Conservation (phyloP, 257 asterid genomes). For the Penstemon davidsonii region DNA sequence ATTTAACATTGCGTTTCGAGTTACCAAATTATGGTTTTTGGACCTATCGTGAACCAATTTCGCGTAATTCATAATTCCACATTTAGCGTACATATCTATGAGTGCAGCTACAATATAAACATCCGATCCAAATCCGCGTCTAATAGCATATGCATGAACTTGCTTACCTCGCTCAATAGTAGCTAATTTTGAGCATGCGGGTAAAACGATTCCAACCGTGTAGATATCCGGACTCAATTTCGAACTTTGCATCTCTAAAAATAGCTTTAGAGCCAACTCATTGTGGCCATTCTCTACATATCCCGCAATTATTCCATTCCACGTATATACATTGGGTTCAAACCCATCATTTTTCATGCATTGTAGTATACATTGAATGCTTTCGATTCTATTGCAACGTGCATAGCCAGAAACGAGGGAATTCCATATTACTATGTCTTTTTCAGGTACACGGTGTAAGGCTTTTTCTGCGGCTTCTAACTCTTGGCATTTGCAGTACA, state of each 20-base stretch:
- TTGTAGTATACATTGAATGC: slow-evolving; percentile 37
- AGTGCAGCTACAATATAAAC: slow-evolving; percentile 60
- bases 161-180: slow-evolving; percentile 61
- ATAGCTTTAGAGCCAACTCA: slow-evolving; percentile 57
- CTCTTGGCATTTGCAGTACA: slow-evolving; percentile 65
- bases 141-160: slow-evolving; percentile 62
- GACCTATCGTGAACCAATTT: slow-evolving; percentile 39
- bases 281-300: slow-evolving; percentile 54
- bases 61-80: slow-evolving; percentile 61
- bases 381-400: slow-evolving; percentile 35
- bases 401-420: slow-evolving; percentile 68
- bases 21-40: slow-evolving; percentile 46
- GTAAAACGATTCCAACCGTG: slow-evolving; percentile 62
- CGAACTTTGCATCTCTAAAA: slow-evolving; percentile 56
- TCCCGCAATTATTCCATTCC: slow-evolving; percentile 77
- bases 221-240: slow-evolving; percentile 63
- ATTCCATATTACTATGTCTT: slow-evolving; percentile 69
- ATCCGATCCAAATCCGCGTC: slow-evolving; percentile 56
- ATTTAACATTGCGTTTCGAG: slow-evolving; percentile 72
- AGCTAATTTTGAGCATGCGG: slow-evolving; percentile 64
- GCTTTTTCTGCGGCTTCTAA: slow-evolving; percentile 58
- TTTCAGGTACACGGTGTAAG: slow-evolving; percentile 43
- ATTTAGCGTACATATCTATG: slow-evolving; percentile 76
- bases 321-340: slow-evolving; percentile 64
- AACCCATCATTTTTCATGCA: slow-evolving; percentile 65